Evolutionary conservation across 768 basidiomycete species (phyloP), one percentile per base, ranked within the genome.

Genomic region (Termitomyces sp.): DNA sequence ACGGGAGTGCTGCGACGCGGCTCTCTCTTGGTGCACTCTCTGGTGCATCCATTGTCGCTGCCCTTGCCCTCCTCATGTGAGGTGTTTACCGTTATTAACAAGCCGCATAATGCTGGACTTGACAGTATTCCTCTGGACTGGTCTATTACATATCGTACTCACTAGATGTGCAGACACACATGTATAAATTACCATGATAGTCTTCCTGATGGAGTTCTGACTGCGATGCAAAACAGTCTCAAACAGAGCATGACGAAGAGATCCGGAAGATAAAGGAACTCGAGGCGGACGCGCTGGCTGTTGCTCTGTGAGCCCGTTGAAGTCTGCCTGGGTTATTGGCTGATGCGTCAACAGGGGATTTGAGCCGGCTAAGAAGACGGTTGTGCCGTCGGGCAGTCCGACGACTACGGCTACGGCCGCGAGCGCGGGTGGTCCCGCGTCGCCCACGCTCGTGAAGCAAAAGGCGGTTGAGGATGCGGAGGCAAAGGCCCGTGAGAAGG

Each of bases 271-370:
- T 97, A 61, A 96, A 97, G 70, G 89, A 94, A 66, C 80, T 87
- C 16, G 95, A 98, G 68, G 91, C 89, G 24, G 93, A 97, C 57
- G 94, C 94, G 0, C 73, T 98, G 52, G 76, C 89, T 16, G 81
- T 85, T 28, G 93, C 91, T 44, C 73, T 98, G 88, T 88, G 61
- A 47, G 85, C 18, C 2, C 6, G 13, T 22, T 38, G 5, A 11
- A 24, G 46, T 11, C 2, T 46, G 35, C 6, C 8, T 35, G 35
- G 7, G n/a, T n/a, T 9, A 3, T 22, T 3, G 14, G 22, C 41
- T 26, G 48, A 47, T 28, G 16, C n/a, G 26, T 28, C 1, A 44
- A 11, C 65, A 92, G 90, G 54, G 92, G 92, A 4, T 92, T 90
- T 68, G 87, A 83, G 44, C 82, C 85, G 9, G 71, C 81, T 1